Percentiles rank a stretch among this genome's conserved stretches.
Conservation (phyloP, 306 rosid genomes). For the Fragaria nilgerrensis region DNA sequence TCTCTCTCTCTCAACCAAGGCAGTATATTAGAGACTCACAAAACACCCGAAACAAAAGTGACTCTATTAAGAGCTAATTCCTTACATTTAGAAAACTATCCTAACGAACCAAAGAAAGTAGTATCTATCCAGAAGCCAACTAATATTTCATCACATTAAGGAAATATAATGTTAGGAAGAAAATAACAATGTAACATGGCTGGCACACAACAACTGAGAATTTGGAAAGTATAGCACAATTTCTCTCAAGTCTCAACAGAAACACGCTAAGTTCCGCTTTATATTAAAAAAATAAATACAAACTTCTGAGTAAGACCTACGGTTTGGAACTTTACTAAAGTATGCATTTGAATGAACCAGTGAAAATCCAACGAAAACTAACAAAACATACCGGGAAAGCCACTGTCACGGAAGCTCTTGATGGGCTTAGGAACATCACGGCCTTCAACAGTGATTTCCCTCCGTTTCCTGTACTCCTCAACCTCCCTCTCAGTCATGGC, state of each 20-base stretch:
- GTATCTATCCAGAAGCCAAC: neutral
- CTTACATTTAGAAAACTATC: neutral
- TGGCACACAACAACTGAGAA: neutral
- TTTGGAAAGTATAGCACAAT: neutral
- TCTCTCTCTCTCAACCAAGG: too few species aligned
- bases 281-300: neutral
- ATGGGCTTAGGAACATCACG: constrained; percentile 95
- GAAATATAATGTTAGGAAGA: neutral
- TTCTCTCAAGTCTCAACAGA: neutral
- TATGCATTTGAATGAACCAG: constrained; percentile 11
- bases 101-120: neutral
- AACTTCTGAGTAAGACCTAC: neutral
- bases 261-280: neutral
- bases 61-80: neutral
- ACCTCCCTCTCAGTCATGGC: constrained; percentile 84
- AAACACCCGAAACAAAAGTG: neutral
- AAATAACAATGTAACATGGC: neutral
- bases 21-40: neutral
- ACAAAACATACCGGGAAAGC: constrained; percentile 75
- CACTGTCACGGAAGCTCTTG: constrained; percentile 65
- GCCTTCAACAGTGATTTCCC: constrained; percentile 94
- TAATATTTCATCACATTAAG: neutral
- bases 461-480: constrained; percentile 59
- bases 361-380: neutral
- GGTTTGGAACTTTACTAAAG: neutral